A percentile compares a stretch with the other conserved stretches of the same genome.
phyloP scores from a whole-genome alignment of 768 basidiomycete genomes.

The Phaffia australis region DNA sequence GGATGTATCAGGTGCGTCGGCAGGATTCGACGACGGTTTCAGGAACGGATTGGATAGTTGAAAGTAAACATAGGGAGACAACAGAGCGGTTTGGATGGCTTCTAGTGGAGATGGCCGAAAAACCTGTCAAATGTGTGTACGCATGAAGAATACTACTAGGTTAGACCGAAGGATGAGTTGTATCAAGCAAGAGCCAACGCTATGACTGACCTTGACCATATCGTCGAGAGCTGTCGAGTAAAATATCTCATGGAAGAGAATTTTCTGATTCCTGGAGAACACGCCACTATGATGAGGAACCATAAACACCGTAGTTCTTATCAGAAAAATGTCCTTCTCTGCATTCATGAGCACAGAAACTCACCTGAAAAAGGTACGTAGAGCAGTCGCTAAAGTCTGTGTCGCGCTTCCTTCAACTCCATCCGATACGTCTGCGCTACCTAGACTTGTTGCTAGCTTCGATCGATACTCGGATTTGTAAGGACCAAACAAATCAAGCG shows the following conservation, averaged over 20 bases:
- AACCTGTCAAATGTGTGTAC: slow-evolving; percentile 4
- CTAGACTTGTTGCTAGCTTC: too few species aligned
- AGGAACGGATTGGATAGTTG: slow-evolving; percentile 10
- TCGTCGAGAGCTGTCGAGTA: slow-evolving; percentile 20
- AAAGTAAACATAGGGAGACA: slow-evolving; percentile 21
- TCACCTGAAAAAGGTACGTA: slow-evolving; percentile 12
- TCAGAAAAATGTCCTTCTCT: background rate
- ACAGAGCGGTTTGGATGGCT: slow-evolving; percentile 21
- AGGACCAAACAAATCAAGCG: too few species aligned
- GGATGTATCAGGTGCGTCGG: slow-evolving; percentile 57
- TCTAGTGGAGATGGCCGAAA: slow-evolving; percentile 21
- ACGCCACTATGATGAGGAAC: background rate
- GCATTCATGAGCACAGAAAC: background rate
- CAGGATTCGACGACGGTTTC: background rate
- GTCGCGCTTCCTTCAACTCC: background rate
- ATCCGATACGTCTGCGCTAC: background rate
- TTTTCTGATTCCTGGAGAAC: slow-evolving; percentile 1
- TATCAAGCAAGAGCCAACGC: background rate
- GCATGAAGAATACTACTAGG: too few species aligned
- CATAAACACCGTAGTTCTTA: background rate
- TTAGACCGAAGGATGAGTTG: too few species aligned
- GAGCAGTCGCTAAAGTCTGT: background rate
- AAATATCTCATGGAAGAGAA: slow-evolving; percentile 21
- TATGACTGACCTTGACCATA: slow-evolving; percentile 11
- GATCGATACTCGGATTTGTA: too few species aligned